Base-by-base conservation (phyloP, 495 filamentous ascomycete species). In the Xylaria palmicola region DNA sequence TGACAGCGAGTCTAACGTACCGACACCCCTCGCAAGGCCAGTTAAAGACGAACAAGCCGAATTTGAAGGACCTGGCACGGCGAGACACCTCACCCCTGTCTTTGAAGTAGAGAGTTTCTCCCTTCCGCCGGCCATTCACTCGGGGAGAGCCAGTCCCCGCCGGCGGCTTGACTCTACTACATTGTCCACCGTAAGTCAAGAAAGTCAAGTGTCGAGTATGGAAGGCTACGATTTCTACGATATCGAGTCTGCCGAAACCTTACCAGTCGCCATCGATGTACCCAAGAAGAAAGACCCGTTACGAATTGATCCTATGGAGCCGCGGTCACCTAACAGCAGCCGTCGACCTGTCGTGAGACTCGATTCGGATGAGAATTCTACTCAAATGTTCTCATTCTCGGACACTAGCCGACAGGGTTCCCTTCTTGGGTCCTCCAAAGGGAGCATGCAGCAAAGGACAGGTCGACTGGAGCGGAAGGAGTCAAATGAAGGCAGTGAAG, bases 291-390 rank as follows among this genome's bases (percentile, higher is more conserved):
- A 51, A 26, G 60, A 64, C 15, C 60, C 70, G 22, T 70, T 62
- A 34, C 66, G 50, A n/a, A 63, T 74, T 19, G 75, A 75, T 29
- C 76, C 71, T 30, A 44, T 29, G 0, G 67, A 60, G n/a, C 60
- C 64, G 3, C 61, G 64, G 2, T 71, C 71, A 13, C 71, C 67
- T 1, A 68, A 57, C 15, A 54, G 59, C 20, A 39, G 26, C 30
- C 64, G 73, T 17, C 75, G 79, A 20, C 72, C 75, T 0, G 80
- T 86, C 19, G 67, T 81, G 22, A 81, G 88, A 20, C 87, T 88
- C 47, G 86, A 92, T 62, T 95, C 91, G 1, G 83, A 86, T 22
- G 91, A 93, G 61, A 92, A 89, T 64, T 91, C 91, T 64, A 60
- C 65, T 9, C 84, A 88, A 32, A 85, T 94, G 78, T 91, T 95